Base-by-base conservation (phyloP, 2,329 filamentous ascomycete species). In the Dactylellina parvicollis region DNA sequence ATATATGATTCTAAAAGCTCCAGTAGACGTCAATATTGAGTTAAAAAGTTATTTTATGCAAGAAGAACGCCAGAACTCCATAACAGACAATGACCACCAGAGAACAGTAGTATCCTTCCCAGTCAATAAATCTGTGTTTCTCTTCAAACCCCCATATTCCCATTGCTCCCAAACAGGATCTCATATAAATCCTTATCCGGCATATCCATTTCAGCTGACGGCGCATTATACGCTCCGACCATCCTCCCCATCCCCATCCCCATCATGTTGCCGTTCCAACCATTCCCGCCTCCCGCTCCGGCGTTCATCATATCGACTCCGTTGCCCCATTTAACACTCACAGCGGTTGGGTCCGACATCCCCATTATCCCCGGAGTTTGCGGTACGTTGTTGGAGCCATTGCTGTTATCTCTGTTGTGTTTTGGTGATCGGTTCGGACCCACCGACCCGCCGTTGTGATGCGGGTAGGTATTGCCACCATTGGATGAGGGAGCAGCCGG, bases 121-220 rank as follows among this genome's bases (percentile, higher is more conserved):
- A n/a, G n/a, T n/a, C n/a, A n/a, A n/a, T n/a, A n/a, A n/a, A n/a
- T n/a, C n/a, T n/a, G n/a, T n/a, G n/a, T n/a, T n/a, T n/a, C n/a
- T n/a, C 16, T 20, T 46, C 42, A 56, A 18, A 56, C 32, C 24
- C 57, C 16, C 59, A 54, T 38, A 4, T 30, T 52, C 1, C 66
- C 54, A 20, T 50, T 32, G 16, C 49, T 54, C 9, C 70, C 70
- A 60, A 74, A 74, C 24, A 74, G 16, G 5, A 74, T 74, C 56
- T 74, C 70, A 46, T 74, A 74, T 7, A 74, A 28, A 36, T 74
- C 62, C 26, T 74, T 74, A 50, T 74, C 70, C n/a, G 52, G 44
- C 60, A 72, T 64, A 52, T 73, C 69, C 69, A 73, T 73, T 47
- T 73, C 69, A 16, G 46, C 47, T 7, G 60, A 66, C 2, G 67